A percentile compares a stretch with the other conserved stretches of the same genome.
These are phyloP conservation scores for Thamnidium elegans DNA, from an alignment of 192 early-diverging fungal genomes.

Conservation along the genomic window DNA sequence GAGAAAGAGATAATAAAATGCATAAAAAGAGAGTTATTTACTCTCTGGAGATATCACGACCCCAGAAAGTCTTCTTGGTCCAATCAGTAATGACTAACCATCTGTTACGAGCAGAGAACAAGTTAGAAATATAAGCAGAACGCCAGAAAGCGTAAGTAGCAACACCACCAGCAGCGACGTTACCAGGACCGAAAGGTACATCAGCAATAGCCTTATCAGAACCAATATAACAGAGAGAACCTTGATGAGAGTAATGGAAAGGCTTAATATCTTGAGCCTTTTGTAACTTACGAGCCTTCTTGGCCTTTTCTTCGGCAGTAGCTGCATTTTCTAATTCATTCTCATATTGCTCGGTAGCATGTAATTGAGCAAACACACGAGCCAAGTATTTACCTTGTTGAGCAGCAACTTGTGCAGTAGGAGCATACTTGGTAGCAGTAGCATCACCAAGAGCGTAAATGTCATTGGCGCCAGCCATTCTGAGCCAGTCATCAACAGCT, in stretches of 20 bases:
- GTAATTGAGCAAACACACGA: slow-evolving; percentile 63
- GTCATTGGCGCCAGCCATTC: slow-evolving; percentile 57
- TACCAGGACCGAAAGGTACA: slow-evolving; percentile 72
- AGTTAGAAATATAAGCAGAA: slow-evolving; percentile 69
- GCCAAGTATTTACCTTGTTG: slow-evolving; percentile 89
- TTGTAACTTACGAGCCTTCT: slow-evolving; percentile 30
- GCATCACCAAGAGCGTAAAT: slow-evolving; percentile 76
- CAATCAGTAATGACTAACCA: slow-evolving; percentile 86
- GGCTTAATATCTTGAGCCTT: slow-evolving; percentile 48
- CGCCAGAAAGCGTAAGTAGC: slow-evolving; percentile 78
- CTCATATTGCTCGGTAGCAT: slow-evolving; percentile 42
- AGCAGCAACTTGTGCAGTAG: slow-evolving; percentile 84
- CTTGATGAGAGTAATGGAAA: slow-evolving; percentile 84
- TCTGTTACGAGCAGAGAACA: slow-evolving; percentile 84
- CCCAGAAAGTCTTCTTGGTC: slow-evolving; percentile 87
- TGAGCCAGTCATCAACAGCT: slow-evolving; percentile 67
- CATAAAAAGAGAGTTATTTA: slow-evolving; percentile 32
- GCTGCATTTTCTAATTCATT: slow-evolving; percentile 13
- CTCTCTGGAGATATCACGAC: slow-evolving; percentile 89
- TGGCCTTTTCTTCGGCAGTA: slow-evolving; percentile 24
- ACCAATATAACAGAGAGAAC: slow-evolving; percentile 89
- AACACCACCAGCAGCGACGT: slow-evolving; percentile 62
- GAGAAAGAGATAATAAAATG: too few species aligned
- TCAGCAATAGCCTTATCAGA: slow-evolving; percentile 95
- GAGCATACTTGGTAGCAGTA: slow-evolving; percentile 73